Conservation (phyloP, 108 stramenopile genomes). For the Cyclotella choctawhatcheeana region DNA sequence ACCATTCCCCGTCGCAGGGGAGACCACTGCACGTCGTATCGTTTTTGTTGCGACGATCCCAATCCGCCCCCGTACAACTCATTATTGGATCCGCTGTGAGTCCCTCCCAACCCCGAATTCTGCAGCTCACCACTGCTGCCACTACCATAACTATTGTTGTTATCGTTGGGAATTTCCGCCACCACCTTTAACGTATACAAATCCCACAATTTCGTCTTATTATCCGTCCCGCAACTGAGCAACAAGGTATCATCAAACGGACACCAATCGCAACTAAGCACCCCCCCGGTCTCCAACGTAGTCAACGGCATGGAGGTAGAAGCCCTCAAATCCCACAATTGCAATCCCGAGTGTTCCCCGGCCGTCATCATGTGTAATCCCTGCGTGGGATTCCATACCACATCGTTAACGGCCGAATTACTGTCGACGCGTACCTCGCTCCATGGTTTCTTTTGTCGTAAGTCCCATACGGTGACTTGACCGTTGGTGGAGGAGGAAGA, state of each 20-base stretch:
- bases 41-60: slow-evolving; percentile 68
- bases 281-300: slow-evolving; percentile 77
- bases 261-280: slow-evolving; percentile 96
- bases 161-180: slow-evolving; percentile 85
- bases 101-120: no score
- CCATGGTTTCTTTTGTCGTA: slow-evolving; percentile 94
- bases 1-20: slow-evolving; percentile 89
- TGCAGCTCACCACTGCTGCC: background rate
- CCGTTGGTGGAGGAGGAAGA: slow-evolving; percentile 89
- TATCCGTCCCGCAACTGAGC: slow-evolving; percentile 92
- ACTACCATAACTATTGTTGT: slow-evolving; percentile 6
- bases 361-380: slow-evolving; percentile 96
- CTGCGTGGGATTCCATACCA: slow-evolving; percentile 96
- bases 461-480: slow-evolving; percentile 93
- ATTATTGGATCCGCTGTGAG: no score
- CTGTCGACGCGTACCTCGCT: slow-evolving; percentile 84
- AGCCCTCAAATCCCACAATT: slow-evolving; percentile 94
- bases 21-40: slow-evolving; percentile 93
- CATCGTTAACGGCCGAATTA: slow-evolving; percentile 76
- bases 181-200: slow-evolving; percentile 83
- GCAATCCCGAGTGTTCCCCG: slow-evolving; percentile 92
- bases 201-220: slow-evolving; percentile 97
- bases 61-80: slow-evolving; percentile 64
- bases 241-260: slow-evolving; percentile 89
- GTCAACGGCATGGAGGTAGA: slow-evolving; percentile 93